Percentiles rank a stretch among this genome's conserved stretches.
Conservation (phyloP, 2,329 filamentous ascomycete genomes). For the Pseudopyricularia cyperi region DNA sequence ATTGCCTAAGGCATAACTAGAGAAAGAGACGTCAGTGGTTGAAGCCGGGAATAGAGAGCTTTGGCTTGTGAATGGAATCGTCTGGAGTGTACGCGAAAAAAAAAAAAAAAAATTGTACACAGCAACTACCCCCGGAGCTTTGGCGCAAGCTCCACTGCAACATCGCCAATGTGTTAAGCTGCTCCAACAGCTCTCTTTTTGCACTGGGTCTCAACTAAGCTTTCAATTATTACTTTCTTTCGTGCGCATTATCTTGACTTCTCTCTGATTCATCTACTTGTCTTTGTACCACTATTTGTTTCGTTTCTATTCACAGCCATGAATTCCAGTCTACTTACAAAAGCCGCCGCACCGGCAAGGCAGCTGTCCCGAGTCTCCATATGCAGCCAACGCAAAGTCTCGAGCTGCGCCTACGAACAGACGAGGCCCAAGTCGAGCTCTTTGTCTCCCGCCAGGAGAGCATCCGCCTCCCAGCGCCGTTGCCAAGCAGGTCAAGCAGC, state of each 20-base stretch:
- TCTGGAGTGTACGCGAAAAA: neutral
- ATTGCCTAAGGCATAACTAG: no score
- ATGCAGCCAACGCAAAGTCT: conserved; percentile 15
- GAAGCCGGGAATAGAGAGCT: no score
- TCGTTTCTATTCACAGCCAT: conserved; percentile 10
- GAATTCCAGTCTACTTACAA: conserved; percentile 19
- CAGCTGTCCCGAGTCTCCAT: conserved; percentile 17
- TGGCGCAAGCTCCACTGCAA: neutral
- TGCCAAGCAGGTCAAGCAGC: neutral
- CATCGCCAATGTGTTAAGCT: neutral
- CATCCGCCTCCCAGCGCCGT: neutral
- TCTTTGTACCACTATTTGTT: neutral
- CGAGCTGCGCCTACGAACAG: neutral
- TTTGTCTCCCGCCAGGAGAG: neutral
- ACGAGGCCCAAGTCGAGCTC: neutral
- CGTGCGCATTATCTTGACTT: no score
- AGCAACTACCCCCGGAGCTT: no score
- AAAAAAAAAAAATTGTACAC: no score
- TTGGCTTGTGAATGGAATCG: conserved; percentile 2
- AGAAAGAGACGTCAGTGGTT: conserved; percentile 5
- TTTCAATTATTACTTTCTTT: no score
- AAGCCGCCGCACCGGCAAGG: conserved; percentile 17
- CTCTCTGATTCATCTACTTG: neutral
- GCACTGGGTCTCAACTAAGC: no score
- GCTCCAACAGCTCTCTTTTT: neutral